Evolutionary conservation across 1,139 yeast species (phyloP), one percentile per base, ranked within the genome.

Genomic region (Blastobotrys elegans): DNA sequence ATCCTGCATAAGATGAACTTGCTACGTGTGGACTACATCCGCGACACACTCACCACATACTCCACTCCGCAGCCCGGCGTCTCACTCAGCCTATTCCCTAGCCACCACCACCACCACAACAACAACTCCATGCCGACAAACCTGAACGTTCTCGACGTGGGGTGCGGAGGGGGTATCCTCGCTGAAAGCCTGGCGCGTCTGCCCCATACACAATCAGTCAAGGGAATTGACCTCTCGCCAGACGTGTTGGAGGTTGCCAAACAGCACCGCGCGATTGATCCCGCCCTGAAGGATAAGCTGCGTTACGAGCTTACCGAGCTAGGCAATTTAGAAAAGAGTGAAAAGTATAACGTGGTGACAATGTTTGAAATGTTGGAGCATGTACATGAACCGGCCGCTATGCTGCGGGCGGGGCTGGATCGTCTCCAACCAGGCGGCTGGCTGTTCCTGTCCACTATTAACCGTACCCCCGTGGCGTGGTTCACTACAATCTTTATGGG

Each of bases 151-250:
- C 69, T 92, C 51, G 99, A 92, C 62, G 82, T 92, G 47, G 99
- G 99, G 0, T 94, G 98, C 63, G 99, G 99, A 20, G 99, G 98
- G 6, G 99, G 99, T 0, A 82, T 92, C 26, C 71, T 92, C 37
- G 72, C 90, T 3, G 99, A 92, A 63, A 82, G 95, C 1, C 67
- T 92, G 63, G 96, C 96, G 0, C 72, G 99, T 55, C 69, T 86
- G 56, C 45, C 44, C 4, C 79, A 88, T 6, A 67, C 72, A 8
- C 63, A 68, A 3, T 35, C 37, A 6, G 97, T 92, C 3, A 73
- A 72, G 46, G 99, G 96, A 2, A 79, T 92, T 43, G 98, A 92
- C 66, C 74, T 92, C 58, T 85, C 97, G 0, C 72, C 76, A 0
- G 95, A 88, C 40, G 96, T 90, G 7, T 62, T 92, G 14, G 76